These are phyloP conservation scores for Quercus aquifolioides DNA, from an alignment of 306 rosid species.

Conservation along the genomic window DNA sequence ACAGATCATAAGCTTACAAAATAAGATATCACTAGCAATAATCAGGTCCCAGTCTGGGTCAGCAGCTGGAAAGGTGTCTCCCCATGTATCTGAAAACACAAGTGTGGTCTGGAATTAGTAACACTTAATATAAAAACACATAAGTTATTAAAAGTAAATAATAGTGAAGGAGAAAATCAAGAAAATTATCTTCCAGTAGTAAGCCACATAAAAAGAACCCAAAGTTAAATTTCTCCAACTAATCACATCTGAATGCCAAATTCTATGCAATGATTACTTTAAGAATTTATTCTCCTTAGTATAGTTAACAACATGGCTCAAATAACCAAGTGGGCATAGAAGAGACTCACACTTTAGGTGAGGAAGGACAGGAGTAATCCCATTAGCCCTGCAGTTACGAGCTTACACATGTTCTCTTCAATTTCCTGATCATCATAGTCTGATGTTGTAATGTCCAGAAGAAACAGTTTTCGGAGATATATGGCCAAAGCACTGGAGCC, in stretches of 20 bases:
- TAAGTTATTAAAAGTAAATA: not conserved
- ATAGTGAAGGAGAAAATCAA: conserved; percentile 2
- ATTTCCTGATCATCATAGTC: conserved; percentile 85
- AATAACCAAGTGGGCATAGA: not conserved
- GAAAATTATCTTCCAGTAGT: not conserved
- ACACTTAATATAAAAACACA: not conserved
- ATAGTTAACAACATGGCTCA: conserved; percentile 2
- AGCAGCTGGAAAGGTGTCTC: conserved; percentile 56
- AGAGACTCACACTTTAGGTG: conserved; percentile 76
- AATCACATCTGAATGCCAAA: not conserved
- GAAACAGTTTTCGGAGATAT: conserved; percentile 51
- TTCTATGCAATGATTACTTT: not conserved
- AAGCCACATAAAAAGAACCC: not conserved
- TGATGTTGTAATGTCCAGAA: conserved; percentile 85
- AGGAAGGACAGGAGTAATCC: conserved; percentile 61
- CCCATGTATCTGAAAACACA: conserved; percentile 77
- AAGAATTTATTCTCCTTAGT: not conserved
- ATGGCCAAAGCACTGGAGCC: conserved; percentile 95
- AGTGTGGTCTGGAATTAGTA: conserved; percentile 4
- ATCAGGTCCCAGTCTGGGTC: conserved; percentile 81
- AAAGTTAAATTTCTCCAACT: not conserved
- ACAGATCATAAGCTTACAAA: conserved; percentile 53
- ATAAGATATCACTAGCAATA: conserved; percentile 84
- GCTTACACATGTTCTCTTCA: conserved; percentile 59
- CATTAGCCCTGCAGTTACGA: conserved; percentile 74